Percentiles rank a stretch among this genome's conserved stretches.
These are phyloP conservation scores for Pichia eremophila DNA, from an alignment of 805 yeast species.

Conservation along the genomic window DNA sequence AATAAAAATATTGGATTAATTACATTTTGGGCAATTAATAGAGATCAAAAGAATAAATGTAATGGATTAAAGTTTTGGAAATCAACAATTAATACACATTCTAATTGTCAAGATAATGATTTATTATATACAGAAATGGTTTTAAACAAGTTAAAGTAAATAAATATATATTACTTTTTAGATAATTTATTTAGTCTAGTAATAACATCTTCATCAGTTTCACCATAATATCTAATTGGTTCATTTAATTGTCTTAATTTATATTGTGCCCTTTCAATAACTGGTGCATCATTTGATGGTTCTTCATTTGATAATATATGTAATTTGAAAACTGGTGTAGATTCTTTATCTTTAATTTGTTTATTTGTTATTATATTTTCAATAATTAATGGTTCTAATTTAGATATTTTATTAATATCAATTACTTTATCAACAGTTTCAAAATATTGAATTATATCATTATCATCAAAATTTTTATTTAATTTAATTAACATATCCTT, in stretches of 20 bases:
- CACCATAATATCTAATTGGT: slow-evolving; percentile 19
- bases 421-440: slow-evolving; percentile 51
- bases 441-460: slow-evolving; percentile 54
- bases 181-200: slow-evolving; percentile 11
- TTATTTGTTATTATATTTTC: background rate
- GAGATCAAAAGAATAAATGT: slow-evolving; percentile 19
- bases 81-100: slow-evolving; percentile 11
- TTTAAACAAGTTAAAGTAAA: slow-evolving; percentile 7
- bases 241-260: slow-evolving; percentile 12
- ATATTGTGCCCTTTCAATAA: slow-evolving; percentile 14
- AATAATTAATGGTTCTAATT: slow-evolving; percentile 5
- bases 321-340: no score
- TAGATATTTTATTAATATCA: slow-evolving; percentile 14
- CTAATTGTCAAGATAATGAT: slow-evolving; percentile 17
- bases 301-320: background rate
- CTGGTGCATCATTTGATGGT: slow-evolving; percentile 7
- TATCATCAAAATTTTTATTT: slow-evolving; percentile 24
- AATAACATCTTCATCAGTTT: slow-evolving; percentile 16
- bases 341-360: no score
- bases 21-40: slow-evolving; percentile 26
- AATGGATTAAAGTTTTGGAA: no score
- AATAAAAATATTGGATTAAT: slow-evolving; percentile 17
- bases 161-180: background rate
- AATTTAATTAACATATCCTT: slow-evolving; percentile 31
- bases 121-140: slow-evolving; percentile 15